phyloP scores from a whole-genome alignment of 2,329 filamentous ascomycete genomes.

The Rasamsonia emersonii region DNA sequence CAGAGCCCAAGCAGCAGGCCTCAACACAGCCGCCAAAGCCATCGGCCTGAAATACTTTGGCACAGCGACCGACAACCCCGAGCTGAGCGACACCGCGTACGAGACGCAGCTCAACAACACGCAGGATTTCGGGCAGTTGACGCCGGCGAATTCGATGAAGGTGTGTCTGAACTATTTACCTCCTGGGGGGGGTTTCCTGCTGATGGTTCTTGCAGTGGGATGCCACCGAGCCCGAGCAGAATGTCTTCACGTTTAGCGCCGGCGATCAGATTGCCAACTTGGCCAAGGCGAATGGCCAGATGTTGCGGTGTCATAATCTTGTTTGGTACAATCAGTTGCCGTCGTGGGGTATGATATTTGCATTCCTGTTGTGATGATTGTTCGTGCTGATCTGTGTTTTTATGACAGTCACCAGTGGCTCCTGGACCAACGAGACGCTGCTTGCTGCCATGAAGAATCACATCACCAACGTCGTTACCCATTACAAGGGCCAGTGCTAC shows the following conservation, averaged over 20 bases:
- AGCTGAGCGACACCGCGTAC: conserved; percentile 48
- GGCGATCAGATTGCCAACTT: conserved; percentile 44
- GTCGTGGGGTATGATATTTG: conserved; percentile 43
- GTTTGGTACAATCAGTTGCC: conserved; percentile 43
- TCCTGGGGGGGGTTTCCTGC: background rate
- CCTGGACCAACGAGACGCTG: conserved; percentile 53
- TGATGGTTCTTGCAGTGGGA: conserved; percentile 43
- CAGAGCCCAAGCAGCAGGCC: no score
- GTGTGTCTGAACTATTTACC: conserved; percentile 14
- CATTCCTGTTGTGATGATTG: conserved; percentile 34
- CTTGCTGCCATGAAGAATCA: conserved; percentile 45
- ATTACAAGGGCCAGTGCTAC: conserved; percentile 29
- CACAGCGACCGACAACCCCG: conserved; percentile 51
- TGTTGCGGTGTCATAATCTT: conserved; percentile 56
- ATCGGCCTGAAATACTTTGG: conserved; percentile 49
- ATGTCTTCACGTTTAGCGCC: conserved; percentile 49
- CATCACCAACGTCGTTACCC: conserved; percentile 27
- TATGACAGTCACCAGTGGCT: conserved; percentile 32
- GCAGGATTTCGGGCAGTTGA: conserved; percentile 56
- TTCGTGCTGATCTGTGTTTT: conserved; percentile 1
- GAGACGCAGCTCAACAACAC: conserved; percentile 49
- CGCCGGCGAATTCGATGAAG: conserved; percentile 55
- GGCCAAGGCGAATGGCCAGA: conserved; percentile 32
- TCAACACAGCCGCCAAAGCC: conserved; percentile 37
- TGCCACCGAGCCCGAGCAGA: conserved; percentile 49